Evolutionary conservation across 352 stramenopile genomes (phyloP).

Genomic region (Phytophthora aleatoria): DNA sequence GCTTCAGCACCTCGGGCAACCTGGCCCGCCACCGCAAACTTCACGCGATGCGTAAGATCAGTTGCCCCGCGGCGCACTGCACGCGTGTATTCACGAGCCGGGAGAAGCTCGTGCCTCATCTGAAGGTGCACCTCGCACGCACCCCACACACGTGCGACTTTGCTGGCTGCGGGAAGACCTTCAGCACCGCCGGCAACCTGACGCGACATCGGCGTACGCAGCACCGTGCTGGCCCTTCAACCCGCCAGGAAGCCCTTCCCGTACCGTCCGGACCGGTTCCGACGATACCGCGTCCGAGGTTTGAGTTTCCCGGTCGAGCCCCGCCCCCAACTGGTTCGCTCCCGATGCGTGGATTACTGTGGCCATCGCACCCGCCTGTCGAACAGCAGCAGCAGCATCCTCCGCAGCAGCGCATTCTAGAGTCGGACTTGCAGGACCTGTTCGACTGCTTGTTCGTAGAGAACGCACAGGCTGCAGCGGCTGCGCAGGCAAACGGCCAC

Average conservation of each 20-base stretch:
- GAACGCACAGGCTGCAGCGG: slow-evolving; percentile 32
- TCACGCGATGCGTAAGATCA: slow-evolving; percentile 48
- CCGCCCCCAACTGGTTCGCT: slow-evolving; percentile 33
- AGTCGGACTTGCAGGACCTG: slow-evolving; percentile 48
- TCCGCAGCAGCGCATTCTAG: slow-evolving; percentile 36
- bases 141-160: slow-evolving; percentile 58
- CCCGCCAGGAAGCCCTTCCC: slow-evolving; percentile 6
- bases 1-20: slow-evolving; percentile 68
- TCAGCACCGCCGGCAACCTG: slow-evolving; percentile 67
- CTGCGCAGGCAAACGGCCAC: slow-evolving; percentile 29
- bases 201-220: slow-evolving; percentile 67
- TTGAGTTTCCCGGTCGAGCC: slow-evolving; percentile 31
- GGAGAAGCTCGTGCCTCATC: slow-evolving; percentile 53
- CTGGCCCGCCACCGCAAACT: slow-evolving; percentile 58
- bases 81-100: slow-evolving; percentile 51
- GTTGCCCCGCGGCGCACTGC: slow-evolving; percentile 48
- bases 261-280: slow-evolving; percentile 5
- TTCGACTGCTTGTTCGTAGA: slow-evolving; percentile 55
- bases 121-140: slow-evolving; percentile 56
- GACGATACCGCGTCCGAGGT: slow-evolving; percentile 33
- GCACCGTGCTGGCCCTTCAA: slow-evolving; percentile 39
- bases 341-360: slow-evolving; percentile 43
- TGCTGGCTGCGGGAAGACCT: slow-evolving; percentile 60
- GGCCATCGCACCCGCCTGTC: slow-evolving; percentile 23
- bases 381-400: slow-evolving; percentile 36